These are phyloP conservation scores for Pythium coloratum DNA, from an alignment of 352 stramenopile species.

Conservation along the genomic window DNA sequence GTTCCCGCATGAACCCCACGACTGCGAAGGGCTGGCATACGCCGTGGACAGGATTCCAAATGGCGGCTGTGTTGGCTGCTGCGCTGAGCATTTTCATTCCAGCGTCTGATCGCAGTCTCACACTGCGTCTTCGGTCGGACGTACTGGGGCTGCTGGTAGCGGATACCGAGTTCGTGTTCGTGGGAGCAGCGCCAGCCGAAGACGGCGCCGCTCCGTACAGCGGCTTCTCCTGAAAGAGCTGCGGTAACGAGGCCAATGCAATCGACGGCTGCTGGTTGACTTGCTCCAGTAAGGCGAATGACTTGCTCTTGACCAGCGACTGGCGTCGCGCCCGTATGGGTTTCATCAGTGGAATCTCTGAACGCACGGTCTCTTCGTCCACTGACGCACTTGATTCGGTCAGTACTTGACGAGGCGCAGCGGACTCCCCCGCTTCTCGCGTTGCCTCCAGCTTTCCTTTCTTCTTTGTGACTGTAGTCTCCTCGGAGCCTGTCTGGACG, in stretches of 20 bases:
- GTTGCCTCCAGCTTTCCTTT: neutral
- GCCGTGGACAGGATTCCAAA: constrained; percentile 77
- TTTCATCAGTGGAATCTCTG: constrained; percentile 1
- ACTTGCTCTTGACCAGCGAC: constrained; percentile 30
- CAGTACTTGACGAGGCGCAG: neutral
- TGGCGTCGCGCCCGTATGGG: constrained; percentile 5
- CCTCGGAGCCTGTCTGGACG: constrained; percentile 2
- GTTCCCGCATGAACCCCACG: constrained; percentile 61
- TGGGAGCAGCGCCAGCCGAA: neutral
- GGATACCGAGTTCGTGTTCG: neutral
- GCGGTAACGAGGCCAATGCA: neutral
- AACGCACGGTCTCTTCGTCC: constrained; percentile 13
- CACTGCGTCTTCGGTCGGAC: constrained; percentile 32
- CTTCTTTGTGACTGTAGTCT: neutral
- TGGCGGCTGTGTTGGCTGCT: constrained; percentile 20
- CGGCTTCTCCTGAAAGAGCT: constrained; percentile 25
- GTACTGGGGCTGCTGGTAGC: constrained; percentile 4
- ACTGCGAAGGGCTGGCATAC: constrained; percentile 74
- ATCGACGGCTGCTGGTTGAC: neutral
- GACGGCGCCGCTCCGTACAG: constrained; percentile 12
- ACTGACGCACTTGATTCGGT: neutral
- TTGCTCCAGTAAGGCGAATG: constrained; percentile 22
- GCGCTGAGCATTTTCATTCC: constrained; percentile 11
- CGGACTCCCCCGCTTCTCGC: neutral
- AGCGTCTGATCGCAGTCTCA: constrained; percentile 36